phyloP scores from a whole-genome alignment of 129 eudicot genomes.

The Artemisia tridentata region DNA sequence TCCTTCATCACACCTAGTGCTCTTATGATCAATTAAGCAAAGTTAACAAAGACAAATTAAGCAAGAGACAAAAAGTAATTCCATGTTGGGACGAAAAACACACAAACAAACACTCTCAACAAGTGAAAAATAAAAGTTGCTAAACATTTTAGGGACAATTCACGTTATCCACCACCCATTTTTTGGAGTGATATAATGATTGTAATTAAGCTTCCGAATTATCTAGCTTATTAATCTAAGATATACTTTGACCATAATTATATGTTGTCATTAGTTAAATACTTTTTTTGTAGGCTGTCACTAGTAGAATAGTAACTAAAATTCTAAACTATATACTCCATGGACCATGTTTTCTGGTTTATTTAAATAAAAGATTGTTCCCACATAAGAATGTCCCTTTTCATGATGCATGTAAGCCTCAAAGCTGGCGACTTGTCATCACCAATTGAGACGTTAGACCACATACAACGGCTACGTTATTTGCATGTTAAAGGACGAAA shows the following conservation, averaged over 20 bases:
- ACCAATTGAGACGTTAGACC: conserved; percentile 19
- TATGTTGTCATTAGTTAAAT: no score
- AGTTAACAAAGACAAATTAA: conserved; percentile 22
- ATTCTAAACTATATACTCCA: no score
- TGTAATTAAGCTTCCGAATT: neutral
- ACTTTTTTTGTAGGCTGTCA: neutral
- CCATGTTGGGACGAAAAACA: no score
- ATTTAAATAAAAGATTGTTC: conserved; percentile 14
- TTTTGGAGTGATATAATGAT: conserved; percentile 3
- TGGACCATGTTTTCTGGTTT: neutral
- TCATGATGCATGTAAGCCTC: conserved; percentile 17
- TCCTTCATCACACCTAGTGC: no score
- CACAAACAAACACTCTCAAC: conserved; percentile 13
- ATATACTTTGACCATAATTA: conserved; percentile 6
- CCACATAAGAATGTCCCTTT: conserved; percentile 17
- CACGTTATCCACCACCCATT: conserved; percentile 22
- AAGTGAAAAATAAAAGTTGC: no score
- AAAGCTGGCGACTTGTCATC: conserved; percentile 9
- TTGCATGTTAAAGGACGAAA: no score
- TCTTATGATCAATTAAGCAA: neutral
- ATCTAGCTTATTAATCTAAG: conserved; percentile 2
- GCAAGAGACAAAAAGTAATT: conserved; percentile 7
- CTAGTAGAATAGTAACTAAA: neutral
- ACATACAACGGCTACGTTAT: no score
- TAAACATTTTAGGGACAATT: conserved; percentile 27